These are phyloP conservation scores for Aspergillus incahuasiensis DNA, from an alignment of 495 filamentous ascomycete genomes.

Conservation along the genomic window DNA sequence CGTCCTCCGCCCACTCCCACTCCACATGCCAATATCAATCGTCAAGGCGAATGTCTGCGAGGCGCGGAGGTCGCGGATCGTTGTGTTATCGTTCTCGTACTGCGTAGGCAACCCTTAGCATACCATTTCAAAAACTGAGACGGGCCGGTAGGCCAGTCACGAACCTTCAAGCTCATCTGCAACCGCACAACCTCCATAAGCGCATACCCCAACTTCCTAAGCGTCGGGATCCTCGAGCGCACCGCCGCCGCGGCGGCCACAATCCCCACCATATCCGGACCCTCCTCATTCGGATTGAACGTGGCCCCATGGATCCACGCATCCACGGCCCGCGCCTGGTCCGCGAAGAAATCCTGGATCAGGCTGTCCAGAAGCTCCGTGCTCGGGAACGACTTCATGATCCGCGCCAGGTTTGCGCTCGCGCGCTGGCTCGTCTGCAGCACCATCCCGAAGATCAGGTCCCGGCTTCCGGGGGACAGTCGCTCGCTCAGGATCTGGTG, in stretches of 20 bases:
- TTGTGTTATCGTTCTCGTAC: constrained; percentile 54
- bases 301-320: constrained; percentile 56
- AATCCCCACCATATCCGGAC: constrained; percentile 52
- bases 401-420: constrained; percentile 40
- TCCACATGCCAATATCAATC: constrained; percentile 61
- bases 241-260: constrained; percentile 54
- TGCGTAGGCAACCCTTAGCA: not conserved
- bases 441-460: constrained; percentile 55
- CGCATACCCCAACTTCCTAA: constrained; percentile 60
- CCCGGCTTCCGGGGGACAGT: constrained; percentile 45
- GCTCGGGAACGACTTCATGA: constrained; percentile 58
- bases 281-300: constrained; percentile 45
- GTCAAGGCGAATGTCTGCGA: constrained; percentile 52
- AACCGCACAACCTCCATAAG: constrained; percentile 56
- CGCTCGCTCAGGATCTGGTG: constrained; percentile 26
- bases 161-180: constrained; percentile 46
- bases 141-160: no score
- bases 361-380: constrained; percentile 54
- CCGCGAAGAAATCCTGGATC: constrained; percentile 55
- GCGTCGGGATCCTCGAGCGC: constrained; percentile 47
- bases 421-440: constrained; percentile 45
- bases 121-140: no score
- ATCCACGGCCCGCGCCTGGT: constrained; percentile 44
- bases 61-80: constrained; percentile 48
- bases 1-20: constrained; percentile 61